Conservation (phyloP, 345 rosid genomes). For the Syzygium oleosum region DNA sequence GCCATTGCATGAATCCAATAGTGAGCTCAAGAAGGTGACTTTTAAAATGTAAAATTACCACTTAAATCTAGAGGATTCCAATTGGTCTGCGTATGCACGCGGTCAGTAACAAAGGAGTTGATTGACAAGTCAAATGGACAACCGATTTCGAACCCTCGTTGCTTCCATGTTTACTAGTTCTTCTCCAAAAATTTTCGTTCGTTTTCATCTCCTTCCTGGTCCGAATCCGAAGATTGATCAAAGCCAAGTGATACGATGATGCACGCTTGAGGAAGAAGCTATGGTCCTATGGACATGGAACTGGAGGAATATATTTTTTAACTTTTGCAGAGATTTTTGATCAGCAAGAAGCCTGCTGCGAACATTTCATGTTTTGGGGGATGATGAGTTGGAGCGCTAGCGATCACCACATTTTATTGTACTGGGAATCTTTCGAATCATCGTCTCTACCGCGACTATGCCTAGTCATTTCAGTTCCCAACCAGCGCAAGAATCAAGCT, state of each 20-base stretch:
- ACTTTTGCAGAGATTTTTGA: no score
- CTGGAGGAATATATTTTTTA: no score
- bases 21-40: background rate
- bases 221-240: background rate
- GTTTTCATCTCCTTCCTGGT: background rate
- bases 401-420: background rate
- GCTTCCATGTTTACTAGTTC: background rate
- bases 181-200: background rate
- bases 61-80: background rate
- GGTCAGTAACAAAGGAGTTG: background rate
- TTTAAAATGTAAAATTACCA: background rate
- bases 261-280: background rate
- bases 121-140: background rate
- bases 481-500: background rate
- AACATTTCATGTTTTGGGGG: background rate
- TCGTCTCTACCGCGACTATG: background rate
- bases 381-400: background rate
- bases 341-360: background rate
- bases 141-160: background rate
- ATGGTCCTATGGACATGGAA: background rate
- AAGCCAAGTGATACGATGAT: background rate
- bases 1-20: background rate
- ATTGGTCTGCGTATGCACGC: background rate
- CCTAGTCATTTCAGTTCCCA: background rate
- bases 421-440: background rate